phyloP scores from a whole-genome alignment of 768 basidiomycete species.

The Cyathus striatus region DNA sequence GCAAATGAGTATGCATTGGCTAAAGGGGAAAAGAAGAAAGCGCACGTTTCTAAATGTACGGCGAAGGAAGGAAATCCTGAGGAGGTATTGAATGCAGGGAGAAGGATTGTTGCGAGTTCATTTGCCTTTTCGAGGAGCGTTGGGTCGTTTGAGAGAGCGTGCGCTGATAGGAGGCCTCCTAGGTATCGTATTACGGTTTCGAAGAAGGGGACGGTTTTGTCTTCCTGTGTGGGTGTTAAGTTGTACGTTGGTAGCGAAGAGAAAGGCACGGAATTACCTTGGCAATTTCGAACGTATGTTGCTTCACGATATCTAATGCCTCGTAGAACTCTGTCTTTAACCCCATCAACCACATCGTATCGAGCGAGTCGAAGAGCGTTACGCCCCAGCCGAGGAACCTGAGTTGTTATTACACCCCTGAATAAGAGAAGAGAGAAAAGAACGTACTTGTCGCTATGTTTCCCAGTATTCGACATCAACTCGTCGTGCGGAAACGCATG shows the following conservation, averaged over 20 bases:
- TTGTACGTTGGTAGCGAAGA: neutral
- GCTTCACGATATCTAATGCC: slow-evolving; percentile 44
- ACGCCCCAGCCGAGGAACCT: slow-evolving; percentile 49
- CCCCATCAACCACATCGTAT: slow-evolving; percentile 80
- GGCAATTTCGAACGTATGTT: slow-evolving; percentile 34
- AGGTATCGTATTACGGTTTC: slow-evolving; percentile 77
- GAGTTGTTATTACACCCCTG: neutral
- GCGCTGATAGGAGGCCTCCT: slow-evolving; percentile 72
- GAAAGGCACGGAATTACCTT: slow-evolving; percentile 12
- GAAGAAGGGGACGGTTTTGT: slow-evolving; percentile 46
- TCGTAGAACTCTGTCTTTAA: slow-evolving; percentile 63
- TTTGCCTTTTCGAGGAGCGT: slow-evolving; percentile 59
- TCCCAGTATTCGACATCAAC: slow-evolving; percentile 38
- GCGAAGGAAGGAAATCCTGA: slow-evolving; percentile 61
- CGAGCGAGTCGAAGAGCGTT: slow-evolving; percentile 71
- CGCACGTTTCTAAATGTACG: slow-evolving; percentile 51
- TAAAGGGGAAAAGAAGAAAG: slow-evolving; percentile 1
- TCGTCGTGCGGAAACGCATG: slow-evolving; percentile 53
- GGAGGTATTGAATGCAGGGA: slow-evolving; percentile 60
- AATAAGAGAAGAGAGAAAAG: neutral
- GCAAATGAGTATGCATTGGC: neutral
- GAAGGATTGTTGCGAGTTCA: slow-evolving; percentile 57
- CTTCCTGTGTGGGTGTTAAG: slow-evolving; percentile 10
- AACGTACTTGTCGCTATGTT: slow-evolving; percentile 44
- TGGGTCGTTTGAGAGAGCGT: slow-evolving; percentile 63